Conservation (phyloP, 176 grass and related monocot species). For the Alopecurus myosuroides region DNA sequence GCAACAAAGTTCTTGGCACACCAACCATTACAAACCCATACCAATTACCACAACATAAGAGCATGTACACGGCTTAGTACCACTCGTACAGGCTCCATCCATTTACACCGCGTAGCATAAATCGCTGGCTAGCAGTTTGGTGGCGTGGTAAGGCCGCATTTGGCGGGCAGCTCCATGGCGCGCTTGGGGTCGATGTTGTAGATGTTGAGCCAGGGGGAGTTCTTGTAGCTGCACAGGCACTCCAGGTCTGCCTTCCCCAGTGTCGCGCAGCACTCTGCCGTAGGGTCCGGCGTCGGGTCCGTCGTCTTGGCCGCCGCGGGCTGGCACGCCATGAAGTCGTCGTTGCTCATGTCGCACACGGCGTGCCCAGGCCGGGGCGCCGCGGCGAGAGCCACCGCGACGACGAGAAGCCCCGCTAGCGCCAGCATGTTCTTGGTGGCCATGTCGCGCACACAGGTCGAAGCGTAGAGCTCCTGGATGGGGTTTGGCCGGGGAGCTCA, state of each 20-base stretch:
- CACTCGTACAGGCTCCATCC: background rate
- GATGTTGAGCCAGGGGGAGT: conserved; percentile 41
- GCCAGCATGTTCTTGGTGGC: background rate
- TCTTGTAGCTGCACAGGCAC: conserved; percentile 61
- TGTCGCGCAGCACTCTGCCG: conserved; percentile 39
- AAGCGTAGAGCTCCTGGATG: background rate
- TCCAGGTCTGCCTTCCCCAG: conserved; percentile 36
- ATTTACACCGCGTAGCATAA: background rate
- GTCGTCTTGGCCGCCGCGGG: conserved; percentile 47
- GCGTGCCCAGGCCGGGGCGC: background rate
- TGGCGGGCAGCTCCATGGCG: conserved; percentile 51
- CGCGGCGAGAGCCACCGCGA: background rate
- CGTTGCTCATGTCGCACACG: conserved; percentile 50
- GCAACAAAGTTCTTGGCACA: background rate
- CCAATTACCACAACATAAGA: background rate
- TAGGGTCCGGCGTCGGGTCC: conserved; percentile 24
- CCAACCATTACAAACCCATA: background rate
- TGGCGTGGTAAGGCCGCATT: conserved; percentile 42
- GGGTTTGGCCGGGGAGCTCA: background rate
- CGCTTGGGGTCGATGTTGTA: conserved; percentile 61
- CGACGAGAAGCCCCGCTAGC: background rate
- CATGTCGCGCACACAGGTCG: background rate
- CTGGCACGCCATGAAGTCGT: conserved; percentile 47
- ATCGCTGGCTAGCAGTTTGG: conserved; percentile 19
- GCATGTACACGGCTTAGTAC: background rate